phyloP scores from a whole-genome alignment of 192 early-diverging fungal genomes.

The Martensiomyces pterosporus region DNA sequence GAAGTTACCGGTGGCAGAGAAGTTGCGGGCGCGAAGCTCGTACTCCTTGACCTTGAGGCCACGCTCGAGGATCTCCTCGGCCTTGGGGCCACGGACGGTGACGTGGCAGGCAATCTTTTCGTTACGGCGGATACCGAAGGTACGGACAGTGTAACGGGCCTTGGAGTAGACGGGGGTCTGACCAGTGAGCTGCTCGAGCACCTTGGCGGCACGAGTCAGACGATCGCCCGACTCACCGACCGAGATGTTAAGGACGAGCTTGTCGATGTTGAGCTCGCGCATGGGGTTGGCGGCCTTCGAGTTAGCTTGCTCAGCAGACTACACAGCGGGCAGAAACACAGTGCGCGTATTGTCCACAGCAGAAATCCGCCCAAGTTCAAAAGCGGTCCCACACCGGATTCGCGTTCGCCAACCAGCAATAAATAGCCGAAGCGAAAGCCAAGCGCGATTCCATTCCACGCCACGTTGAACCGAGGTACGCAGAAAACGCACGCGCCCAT shows the following conservation, averaged over 20 bases:
- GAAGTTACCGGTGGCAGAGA: constrained; percentile 98
- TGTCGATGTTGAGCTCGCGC: constrained; percentile 97
- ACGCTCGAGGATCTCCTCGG: constrained; percentile 98
- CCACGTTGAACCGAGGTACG: no score
- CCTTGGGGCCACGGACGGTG: constrained; percentile 94
- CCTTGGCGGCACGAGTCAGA: constrained; percentile 99
- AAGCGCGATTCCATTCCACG: no score
- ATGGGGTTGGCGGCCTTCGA: constrained; percentile 84
- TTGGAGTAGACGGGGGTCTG: constrained; percentile 99
- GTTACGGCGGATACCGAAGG: constrained; percentile 99
- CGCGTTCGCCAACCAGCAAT: no score
- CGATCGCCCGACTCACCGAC: constrained; percentile 99
- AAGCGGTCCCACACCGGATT: no score
- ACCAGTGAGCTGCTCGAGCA: constrained; percentile 99
- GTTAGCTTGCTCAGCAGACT: constrained; percentile 64
- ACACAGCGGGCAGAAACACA: no score
- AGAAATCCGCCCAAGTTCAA: no score
- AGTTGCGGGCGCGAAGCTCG: constrained; percentile 93
- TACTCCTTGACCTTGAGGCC: constrained; percentile 99
- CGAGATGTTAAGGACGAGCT: constrained; percentile 99
- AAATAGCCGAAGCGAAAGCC: no score
- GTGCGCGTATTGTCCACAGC: no score
- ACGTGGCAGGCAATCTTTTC: constrained; percentile 99
- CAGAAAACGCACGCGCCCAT: no score
- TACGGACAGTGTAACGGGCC: constrained; percentile 99